A percentile compares a stretch with the other conserved stretches of the same genome.
phyloP scores from a whole-genome alignment of 1,284 basidiomycete genomes.

The Bjerkandera adusta region DNA sequence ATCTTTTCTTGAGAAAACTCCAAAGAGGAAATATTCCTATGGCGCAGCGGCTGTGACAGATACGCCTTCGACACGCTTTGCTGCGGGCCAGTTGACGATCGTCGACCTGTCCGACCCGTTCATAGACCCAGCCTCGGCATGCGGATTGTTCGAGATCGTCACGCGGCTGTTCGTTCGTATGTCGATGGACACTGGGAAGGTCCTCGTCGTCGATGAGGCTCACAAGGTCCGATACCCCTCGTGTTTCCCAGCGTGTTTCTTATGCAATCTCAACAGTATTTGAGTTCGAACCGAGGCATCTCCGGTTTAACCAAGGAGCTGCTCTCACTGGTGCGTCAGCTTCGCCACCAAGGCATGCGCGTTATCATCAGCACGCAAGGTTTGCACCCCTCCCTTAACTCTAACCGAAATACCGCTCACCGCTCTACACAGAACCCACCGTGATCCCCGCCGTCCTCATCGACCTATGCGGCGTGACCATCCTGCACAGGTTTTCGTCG shows the following conservation, averaged over 20 bases:
- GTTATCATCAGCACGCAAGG: conserved; percentile 75
- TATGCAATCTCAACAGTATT: conserved; percentile 51
- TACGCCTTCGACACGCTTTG: conserved; percentile 36
- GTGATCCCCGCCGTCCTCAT: conserved; percentile 65
- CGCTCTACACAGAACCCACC: conserved; percentile 76
- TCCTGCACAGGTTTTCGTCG: conserved; percentile 72
- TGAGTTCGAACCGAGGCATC: conserved; percentile 41
- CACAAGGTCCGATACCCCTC: conserved; percentile 66
- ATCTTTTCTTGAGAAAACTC: conserved; percentile 43
- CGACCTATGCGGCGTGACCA: conserved; percentile 62
- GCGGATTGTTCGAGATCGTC: conserved; percentile 68
- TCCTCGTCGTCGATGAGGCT: conserved; percentile 72
- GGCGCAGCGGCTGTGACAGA: too few relatives aligned
- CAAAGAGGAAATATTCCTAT: too few relatives aligned
- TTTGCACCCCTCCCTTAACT: conserved; percentile 16
- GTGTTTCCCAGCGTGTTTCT: too few relatives aligned
- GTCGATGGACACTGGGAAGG: conserved; percentile 61
- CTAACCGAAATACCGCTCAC: too few relatives aligned
- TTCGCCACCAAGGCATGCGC: conserved; percentile 69
- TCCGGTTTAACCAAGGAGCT: conserved; percentile 58
- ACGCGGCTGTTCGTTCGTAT: conserved; percentile 64
- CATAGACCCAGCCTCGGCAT: conserved; percentile 63
- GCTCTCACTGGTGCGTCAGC: conserved; percentile 60
- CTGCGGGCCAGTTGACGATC: conserved; percentile 55
- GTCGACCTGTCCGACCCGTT: conserved; percentile 73